Evolutionary conservation across 768 basidiomycete species (phyloP), one percentile per base, ranked within the genome.

Genomic region (Naganishia randhawae): DNA sequence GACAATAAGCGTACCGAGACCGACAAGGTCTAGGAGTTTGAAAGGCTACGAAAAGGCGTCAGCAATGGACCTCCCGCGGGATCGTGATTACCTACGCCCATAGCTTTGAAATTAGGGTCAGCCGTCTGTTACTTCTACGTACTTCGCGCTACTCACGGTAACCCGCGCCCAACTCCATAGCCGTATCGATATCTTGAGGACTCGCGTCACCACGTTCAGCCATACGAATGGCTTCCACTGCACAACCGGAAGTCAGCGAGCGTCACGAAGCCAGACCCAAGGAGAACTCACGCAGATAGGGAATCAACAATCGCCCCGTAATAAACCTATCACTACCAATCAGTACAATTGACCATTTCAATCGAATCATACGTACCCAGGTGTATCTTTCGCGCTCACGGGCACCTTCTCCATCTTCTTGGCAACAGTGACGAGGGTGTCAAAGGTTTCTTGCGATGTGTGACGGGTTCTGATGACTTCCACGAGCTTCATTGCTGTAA

Each of bases 111-210:
- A 57, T 5, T n/a, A 31, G 8, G 16, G 27, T 31, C 11, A 41
- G 22, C n/a, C 7, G 25, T 13, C 17, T 19, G 9, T 22, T 9
- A 32, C 19, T 37, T 19, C 25, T 53, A 11, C 33, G 41, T 25
- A 70, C 63, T 69, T 62, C 66, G 70, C 1, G 22, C 45, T 22
- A 75, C 75, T 79, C 63, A 79, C 75, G 78, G 73, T 77, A 78
- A n/a, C 82, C 82, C 2, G 82, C 82, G 0, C 82, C 82, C 2
- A 82, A 74, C 71, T 82, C 81, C 82, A 83, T 83, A 19, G 82
- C 82, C 25, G 73, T 75, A 71, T 83, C 82, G 62, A 83, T 75
- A 72, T 83, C 82, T 54, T 80, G 73, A 0, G 80, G 73, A 6
- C 80, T 74, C 0, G 82, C 82, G 32, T 83, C 82, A 4, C 82